Evolutionary conservation across 768 basidiomycete genomes (phyloP), one percentile per base, ranked within the genome.

Genomic region (Crassisporium funariophilum): DNA sequence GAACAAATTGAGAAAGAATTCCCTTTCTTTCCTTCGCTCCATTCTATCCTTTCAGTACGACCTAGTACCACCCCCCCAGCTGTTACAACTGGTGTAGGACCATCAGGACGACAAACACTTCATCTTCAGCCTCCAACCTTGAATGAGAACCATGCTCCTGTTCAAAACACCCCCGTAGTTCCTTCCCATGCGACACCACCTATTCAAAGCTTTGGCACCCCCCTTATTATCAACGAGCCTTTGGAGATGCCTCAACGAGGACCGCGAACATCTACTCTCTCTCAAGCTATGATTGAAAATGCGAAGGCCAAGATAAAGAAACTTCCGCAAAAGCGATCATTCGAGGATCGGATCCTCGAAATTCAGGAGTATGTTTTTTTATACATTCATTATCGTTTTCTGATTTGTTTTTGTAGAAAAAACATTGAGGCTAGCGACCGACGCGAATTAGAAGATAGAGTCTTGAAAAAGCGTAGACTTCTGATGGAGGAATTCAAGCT

Each of bases 21-120:
- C n/a, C n/a, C n/a, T n/a, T n/a, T n/a, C n/a, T 65, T 65, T 39
- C 50, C 57, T 37, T 11, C 15, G 16, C 33, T 60, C 17, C 54
- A 55, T 41, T n/a, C 24, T 23, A 22, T 48, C 38, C 48, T 62
- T 36, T 46, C 41, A 4, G 29, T 52, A 5, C 53, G 58, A 16
- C 61, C 63, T 0, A 68, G 61, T 50, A 53, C 57, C 9, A 56
- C 40, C 1, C 64, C 64, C 5, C 57, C 60, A 52, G 53, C 45
- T 15, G 22, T 66, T 7, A 63, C 59, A 1, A 68, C 66, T 46
- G 60, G 50, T 5, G 38, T 65, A 25, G 60, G 65, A 9, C 65
- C 65, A 4, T 1, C 46, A 29, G 65, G 65, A 3, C 38, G 17
- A 1, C 35, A 53, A 34, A 58, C 55, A 3, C 35, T 56, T 2